Evolutionary conservation across 345 rosid species (phyloP).

Genomic region (Mercurialis annua): DNA sequence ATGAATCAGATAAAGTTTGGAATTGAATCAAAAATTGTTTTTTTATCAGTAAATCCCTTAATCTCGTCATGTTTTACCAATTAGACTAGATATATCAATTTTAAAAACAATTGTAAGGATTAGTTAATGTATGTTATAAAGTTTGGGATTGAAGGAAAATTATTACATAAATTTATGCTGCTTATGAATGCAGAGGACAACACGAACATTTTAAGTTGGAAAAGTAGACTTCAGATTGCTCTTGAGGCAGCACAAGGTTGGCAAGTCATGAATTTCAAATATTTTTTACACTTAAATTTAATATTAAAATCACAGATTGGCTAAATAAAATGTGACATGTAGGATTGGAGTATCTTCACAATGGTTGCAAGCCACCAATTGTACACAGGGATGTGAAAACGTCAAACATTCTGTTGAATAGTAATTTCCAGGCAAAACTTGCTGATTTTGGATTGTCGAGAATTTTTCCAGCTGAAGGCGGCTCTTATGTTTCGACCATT

Average conservation of each 20-base stretch:
- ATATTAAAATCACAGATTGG: neutral
- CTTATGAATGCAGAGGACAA: slow-evolving; percentile 25
- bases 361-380: slow-evolving; percentile 31
- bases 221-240: slow-evolving; percentile 47
- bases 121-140: too few relatives aligned
- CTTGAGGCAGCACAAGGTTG: slow-evolving; percentile 62
- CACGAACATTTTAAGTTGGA: slow-evolving; percentile 42
- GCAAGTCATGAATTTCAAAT: neutral
- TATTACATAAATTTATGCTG: neutral
- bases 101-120: too few relatives aligned
- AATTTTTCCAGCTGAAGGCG: slow-evolving; percentile 31
- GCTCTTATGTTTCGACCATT: slow-evolving; percentile 27
- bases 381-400: slow-evolving; percentile 33
- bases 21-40: too few relatives aligned
- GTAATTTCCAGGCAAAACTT: slow-evolving; percentile 5
- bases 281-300: neutral
- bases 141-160: too few relatives aligned
- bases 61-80: slow-evolving; percentile 28
- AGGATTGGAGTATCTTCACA: slow-evolving; percentile 34
- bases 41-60: too few relatives aligned
- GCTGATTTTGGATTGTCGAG: slow-evolving; percentile 24
- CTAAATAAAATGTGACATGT: neutral
- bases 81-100: slow-evolving; percentile 8
- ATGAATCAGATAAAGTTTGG: too few relatives aligned
- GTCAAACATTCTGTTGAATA: slow-evolving; percentile 23